Conservation (phyloP, 208 protist genomes). For the Trichomonas vaginalis region DNA sequence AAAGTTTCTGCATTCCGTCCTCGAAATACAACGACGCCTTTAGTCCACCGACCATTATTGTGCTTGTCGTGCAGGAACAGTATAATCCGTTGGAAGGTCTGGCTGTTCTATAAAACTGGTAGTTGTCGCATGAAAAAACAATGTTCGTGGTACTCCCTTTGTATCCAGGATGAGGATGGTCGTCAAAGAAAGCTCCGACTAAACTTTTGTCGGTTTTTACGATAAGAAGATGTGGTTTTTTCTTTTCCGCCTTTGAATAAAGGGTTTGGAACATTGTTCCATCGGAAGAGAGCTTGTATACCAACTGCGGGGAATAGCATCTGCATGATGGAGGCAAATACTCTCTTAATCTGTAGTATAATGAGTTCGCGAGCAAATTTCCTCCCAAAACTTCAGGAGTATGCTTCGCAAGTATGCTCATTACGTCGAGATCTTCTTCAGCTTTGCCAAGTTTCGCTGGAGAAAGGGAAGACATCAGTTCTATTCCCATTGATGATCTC, state of each 20-base stretch:
- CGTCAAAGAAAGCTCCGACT: background rate
- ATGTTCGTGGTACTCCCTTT: background rate
- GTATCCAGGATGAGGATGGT: background rate
- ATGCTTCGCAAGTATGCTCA: background rate
- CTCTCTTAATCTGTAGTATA: background rate
- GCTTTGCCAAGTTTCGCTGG: background rate
- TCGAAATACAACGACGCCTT: background rate
- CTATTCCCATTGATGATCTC: background rate
- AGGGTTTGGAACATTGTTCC: background rate
- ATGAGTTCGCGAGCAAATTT: background rate
- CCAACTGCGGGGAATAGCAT: background rate
- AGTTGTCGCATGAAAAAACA: background rate
- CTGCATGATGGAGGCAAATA: background rate
- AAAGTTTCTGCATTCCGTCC: background rate
- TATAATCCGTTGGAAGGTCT: background rate
- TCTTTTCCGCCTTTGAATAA: background rate
- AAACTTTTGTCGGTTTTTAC: background rate
- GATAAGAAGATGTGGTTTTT: background rate
- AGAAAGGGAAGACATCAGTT: background rate
- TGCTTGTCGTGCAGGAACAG: no score
- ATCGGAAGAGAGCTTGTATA: background rate
- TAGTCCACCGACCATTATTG: background rate
- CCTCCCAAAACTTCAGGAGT: background rate
- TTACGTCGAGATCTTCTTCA: background rate
- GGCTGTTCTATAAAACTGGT: background rate